phyloP scores from a whole-genome alignment of 1,284 basidiomycete genomes.

The Ceratobasidium sp. region DNA sequence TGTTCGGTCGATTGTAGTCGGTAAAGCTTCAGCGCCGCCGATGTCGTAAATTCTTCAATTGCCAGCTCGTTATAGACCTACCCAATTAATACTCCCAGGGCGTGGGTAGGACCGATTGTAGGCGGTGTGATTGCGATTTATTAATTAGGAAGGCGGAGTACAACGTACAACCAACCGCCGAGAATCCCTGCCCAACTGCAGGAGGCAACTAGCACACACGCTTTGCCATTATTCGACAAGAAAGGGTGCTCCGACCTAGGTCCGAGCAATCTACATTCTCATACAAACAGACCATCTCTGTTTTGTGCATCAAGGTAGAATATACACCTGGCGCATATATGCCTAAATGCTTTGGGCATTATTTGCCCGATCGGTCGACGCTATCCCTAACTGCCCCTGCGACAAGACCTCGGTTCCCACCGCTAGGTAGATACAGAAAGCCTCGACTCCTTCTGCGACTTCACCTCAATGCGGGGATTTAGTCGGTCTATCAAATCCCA shows the following conservation, averaged over 20 bases:
- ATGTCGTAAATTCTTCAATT: too few species aligned
- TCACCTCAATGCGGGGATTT: constrained; percentile 13
- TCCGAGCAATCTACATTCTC: too few species aligned
- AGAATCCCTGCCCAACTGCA: neutral
- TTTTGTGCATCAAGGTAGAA: neutral
- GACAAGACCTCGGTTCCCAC: constrained; percentile 1
- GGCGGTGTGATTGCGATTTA: neutral
- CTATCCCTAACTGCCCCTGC: neutral
- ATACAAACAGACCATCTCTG: neutral
- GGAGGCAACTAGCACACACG: too few species aligned
- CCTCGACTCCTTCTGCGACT: neutral
- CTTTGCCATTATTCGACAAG: too few species aligned
- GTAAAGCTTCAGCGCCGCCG: too few species aligned
- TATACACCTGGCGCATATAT: neutral
- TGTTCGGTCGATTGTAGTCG: too few species aligned
- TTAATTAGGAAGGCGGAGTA: neutral
- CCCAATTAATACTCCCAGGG: neutral
- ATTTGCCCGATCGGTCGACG: neutral
- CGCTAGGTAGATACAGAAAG: neutral
- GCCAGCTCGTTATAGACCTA: neutral
- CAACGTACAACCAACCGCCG: neutral
- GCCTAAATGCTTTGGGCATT: neutral
- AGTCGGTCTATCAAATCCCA: neutral
- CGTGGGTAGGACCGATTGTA: neutral
- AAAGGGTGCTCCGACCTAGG: neutral